Evolutionary conservation across 805 yeast genomes (phyloP), one percentile per base, ranked within the genome.

Genomic region (Metschnikowia kunwiensis): DNA sequence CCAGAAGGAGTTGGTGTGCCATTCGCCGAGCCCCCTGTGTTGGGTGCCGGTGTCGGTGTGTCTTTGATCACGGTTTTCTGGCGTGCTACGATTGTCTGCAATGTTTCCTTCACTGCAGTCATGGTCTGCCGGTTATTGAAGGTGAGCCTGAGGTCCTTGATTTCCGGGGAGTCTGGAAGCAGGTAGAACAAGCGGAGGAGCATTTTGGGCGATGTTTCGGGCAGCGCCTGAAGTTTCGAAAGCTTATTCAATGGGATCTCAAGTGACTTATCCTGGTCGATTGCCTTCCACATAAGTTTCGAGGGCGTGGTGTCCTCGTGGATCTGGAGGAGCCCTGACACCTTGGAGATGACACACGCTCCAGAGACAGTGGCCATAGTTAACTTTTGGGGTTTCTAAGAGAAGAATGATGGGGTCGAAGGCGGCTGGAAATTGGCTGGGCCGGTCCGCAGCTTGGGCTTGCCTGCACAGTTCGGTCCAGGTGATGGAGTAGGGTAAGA

Each of bases 111-210:
- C 41, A 81, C 78, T 43, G 72, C 75, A 44, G 83, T 86, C 86
- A 88, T 83, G 6, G 84, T 82, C 13, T 77, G 76, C 32, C 93
- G 65, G 51, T 78, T 82, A 38, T 77, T 78, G 60, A 87, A 86
- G 1, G 82, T 69, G 43, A 88, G 77, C 47, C 57, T 52, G 21
- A 61, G 36, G 30, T 59, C 58, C 38, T 54, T 54, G 18, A 56
- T 57, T 8, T 52, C 58, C 5, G 54, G 66, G 0, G 50, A 59
- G 8, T 57, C 74, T 1, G 57, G 54, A 2, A 56, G 58, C 25
- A 67, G 68, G 6, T 76, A 72, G 7, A 77, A 60, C 12, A 86
- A 61, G 49, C 76, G 76, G 32, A 86, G 58, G 63, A 77, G 74
- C 82, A 84, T 76, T 47, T 79, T 80, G 10, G 80, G 82, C 17